Evolutionary conservation across 1,284 basidiomycete species (phyloP), one percentile per base, ranked within the genome.

Genomic region (Cystobasidiaceae sp.): DNA sequence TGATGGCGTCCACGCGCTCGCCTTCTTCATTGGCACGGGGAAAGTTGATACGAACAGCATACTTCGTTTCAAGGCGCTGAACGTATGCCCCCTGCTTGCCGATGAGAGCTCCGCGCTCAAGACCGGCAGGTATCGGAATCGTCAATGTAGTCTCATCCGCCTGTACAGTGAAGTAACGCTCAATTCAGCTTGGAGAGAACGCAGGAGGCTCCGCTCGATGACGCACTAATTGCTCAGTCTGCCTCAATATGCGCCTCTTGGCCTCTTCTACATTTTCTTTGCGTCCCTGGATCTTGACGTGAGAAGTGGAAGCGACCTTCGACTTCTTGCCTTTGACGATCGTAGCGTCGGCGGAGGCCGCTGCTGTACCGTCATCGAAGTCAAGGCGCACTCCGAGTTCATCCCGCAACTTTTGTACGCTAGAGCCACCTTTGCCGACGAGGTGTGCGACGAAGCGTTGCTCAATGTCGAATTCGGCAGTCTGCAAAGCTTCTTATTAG

Each of bases 231-330:
- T 89, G 84, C 70, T 96, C 92, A 62, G 92, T 85, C 74, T 93
- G 92, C 58, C 84, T 81, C 66, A 87, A 79, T 70, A 99, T 87
- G 49, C 94, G 86, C 74, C 85, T 87, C 82, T 93, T 91, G 68
- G 94, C 93, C 78, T 97, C 94, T 75, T 94, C 92, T 46, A 87
- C 94, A 70, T 96, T 93, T 79, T 97, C 93, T 80, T 96, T 91
- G 69, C 93, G 86, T 67, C 94, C 94, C 84, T 90, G 75, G 43
- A 74, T 68, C 46, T 45, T 51, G 43, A 72, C 67, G 52, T 70
- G 52, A 78, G 64, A 69, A 57, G 67, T 59, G 49, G 79, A 76
- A 23, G 86, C 85, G 64, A 86, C 85, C 74, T 81, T 82, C 3
- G 87, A 85, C 44, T 64, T 64, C 43, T 55, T 56, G 56, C 44